Conservation (phyloP, 305 asterid genomes). For the Caryopteris hybrid region DNA sequence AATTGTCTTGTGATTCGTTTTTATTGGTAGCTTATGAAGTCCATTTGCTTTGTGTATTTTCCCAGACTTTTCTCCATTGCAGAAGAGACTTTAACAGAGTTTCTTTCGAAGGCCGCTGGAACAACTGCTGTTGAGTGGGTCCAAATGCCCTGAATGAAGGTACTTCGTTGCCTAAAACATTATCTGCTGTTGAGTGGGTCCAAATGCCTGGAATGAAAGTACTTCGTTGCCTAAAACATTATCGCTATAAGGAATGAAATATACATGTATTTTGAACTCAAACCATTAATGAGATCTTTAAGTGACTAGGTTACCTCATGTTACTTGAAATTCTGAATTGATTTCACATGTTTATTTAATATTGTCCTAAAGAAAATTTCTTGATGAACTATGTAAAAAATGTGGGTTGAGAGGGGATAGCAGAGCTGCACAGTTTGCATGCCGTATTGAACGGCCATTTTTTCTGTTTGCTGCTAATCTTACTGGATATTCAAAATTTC, state of each 20-base stretch:
- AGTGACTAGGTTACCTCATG: not conserved
- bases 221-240: too few relatives aligned
- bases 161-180: conserved; percentile 21
- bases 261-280: too few relatives aligned
- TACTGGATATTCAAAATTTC: not conserved
- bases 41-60: conserved; percentile 26
- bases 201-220: conserved; percentile 99
- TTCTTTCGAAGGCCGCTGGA: conserved; percentile 95
- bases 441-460: not conserved
- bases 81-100: conserved; percentile 93
- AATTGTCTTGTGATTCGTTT: conserved; percentile 26
- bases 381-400: not conserved
- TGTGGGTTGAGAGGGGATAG: not conserved
- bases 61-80: conserved; percentile 96
- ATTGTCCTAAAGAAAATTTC: not conserved
- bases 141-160: conserved; percentile 99
- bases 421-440: not conserved
- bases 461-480: not conserved
- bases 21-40: conserved; percentile 35
- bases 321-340: not conserved
- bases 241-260: too few relatives aligned
- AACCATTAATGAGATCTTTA: too few relatives aligned
- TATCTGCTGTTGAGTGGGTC: conserved; percentile 98
- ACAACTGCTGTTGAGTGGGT: conserved; percentile 98
- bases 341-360: not conserved